Base-by-base conservation (phyloP, 768 basidiomycete species). In the Gyrodon lividus region DNA sequence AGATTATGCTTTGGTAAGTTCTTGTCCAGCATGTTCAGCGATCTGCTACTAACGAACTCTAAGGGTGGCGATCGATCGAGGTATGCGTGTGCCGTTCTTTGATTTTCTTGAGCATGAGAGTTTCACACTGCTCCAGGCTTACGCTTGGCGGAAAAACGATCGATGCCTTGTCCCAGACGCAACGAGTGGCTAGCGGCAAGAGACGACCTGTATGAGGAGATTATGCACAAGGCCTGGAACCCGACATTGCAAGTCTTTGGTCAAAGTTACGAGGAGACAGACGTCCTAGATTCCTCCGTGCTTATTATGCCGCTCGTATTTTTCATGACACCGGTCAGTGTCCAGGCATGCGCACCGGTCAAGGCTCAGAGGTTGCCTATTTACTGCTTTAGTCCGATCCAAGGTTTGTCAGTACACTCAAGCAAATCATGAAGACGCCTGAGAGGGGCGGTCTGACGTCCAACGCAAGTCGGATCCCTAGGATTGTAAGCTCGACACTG, bases 11-110 rank as follows among this genome's bases (percentile, higher is more conserved):
- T 62, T 95, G 92, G 90, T 91, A 59, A 67, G 77, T 68, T 2
- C 1, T 23, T 23, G 5, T 26, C 3, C 26, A 17, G 16, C 19
- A 40, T 17, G 4, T 14, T 34, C 6, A 14, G 30, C 33, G 20
- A 31, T 23, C 9, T 26, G 2, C 41, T 43, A 33, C 50, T 56
- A 35, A 59, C 30, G 23, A 24, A 7, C 47, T 19, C 17, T 7
- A 54, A 92, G 92, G 95, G 95, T 98, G 42, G 95, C 95, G 0
- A 83, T 98, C 49, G 95, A 98, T 60, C 77, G 96, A 75, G 95
- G 94, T 75, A 57, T 22, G 46, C 48, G 3, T 40, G 3, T 20
- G 38, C 14, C 19, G 10, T 38, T 38, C 42, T 43, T 33, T 14
- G 14, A 26, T 17, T 37, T 19, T 17, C 41, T 53, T 9, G 5